Evolutionary conservation across 768 basidiomycete species (phyloP).

Genomic region (Boletus subparvulus): DNA sequence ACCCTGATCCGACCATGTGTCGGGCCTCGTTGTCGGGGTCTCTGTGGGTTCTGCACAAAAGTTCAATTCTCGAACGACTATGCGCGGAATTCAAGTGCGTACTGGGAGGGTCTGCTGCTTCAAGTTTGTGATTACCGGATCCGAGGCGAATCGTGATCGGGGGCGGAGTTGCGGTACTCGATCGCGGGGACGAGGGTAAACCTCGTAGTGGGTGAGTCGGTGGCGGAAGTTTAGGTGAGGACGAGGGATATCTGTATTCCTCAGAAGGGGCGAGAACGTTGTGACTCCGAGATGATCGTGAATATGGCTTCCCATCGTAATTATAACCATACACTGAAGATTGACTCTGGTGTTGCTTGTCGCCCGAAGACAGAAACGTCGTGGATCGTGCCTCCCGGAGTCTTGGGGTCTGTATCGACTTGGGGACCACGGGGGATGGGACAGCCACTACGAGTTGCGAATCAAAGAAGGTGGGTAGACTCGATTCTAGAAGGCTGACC

Average conservation of each 20-base stretch:
- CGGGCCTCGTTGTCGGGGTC: slow-evolving; percentile 6
- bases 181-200: background rate
- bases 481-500: slow-evolving; percentile 34
- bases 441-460: slow-evolving; percentile 11
- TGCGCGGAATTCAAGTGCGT: background rate
- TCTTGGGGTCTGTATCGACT: background rate
- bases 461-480: slow-evolving; percentile 19
- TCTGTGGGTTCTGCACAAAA: background rate
- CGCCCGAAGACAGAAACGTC: background rate
- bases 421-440: background rate
- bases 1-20: slow-evolving; percentile 18
- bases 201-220: slow-evolving; percentile 1
- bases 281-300: background rate
- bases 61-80: too few relatives aligned
- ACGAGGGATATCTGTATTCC: background rate
- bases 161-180: background rate
- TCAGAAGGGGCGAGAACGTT: background rate
- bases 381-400: slow-evolving; percentile 2
- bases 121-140: slow-evolving; percentile 14
- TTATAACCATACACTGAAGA: background rate
- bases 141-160: slow-evolving; percentile 6
- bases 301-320: background rate
- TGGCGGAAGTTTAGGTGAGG: background rate
- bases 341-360: background rate
- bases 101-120: slow-evolving; percentile 2